Conservation (phyloP, 1,139 yeast genomes). For the Kodamaea suecica region DNA sequence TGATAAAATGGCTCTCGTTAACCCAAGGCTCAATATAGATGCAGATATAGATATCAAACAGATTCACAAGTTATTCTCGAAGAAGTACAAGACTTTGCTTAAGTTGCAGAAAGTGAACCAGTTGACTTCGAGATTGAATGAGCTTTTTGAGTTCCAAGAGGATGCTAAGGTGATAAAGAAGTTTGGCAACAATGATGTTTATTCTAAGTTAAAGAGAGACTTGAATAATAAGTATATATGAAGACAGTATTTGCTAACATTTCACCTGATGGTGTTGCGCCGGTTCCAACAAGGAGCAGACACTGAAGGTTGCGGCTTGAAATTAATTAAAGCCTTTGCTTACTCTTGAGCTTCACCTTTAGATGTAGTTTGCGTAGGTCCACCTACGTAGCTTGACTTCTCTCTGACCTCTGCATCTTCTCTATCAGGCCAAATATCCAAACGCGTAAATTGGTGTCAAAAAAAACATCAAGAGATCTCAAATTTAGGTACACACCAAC, state of each 20-base stretch:
- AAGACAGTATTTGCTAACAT: background rate
- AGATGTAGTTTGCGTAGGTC: no score
- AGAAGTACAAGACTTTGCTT: conserved; percentile 12
- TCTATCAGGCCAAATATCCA: no score
- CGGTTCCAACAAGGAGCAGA: no score
- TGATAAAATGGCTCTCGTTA: conserved; percentile 8
- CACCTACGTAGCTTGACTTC: no score
- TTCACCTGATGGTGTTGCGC: no score
- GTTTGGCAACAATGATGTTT: conserved; percentile 5
- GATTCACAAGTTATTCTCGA: conserved; percentile 10
- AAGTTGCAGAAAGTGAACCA: conserved; percentile 13
- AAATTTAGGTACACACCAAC: no score
- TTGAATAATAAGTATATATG: conserved; percentile 13
- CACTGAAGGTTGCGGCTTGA: no score
- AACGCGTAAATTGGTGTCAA: no score
- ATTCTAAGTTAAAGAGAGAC: conserved; percentile 12
- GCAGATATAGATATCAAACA: conserved; percentile 4
- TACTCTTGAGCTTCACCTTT: no score
- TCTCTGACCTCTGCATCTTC: no score
- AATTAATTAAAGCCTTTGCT: no score
- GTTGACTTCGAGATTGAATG: conserved; percentile 10
- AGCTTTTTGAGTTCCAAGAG: conserved; percentile 15
- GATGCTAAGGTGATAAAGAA: conserved; percentile 11
- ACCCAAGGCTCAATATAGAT: conserved; percentile 1
- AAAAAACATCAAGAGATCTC: no score